Percentiles rank a stretch among this genome's conserved stretches.
These are phyloP conservation scores for Cochlearia excelsa DNA, from an alignment of 345 rosid species.

Conservation along the genomic window DNA sequence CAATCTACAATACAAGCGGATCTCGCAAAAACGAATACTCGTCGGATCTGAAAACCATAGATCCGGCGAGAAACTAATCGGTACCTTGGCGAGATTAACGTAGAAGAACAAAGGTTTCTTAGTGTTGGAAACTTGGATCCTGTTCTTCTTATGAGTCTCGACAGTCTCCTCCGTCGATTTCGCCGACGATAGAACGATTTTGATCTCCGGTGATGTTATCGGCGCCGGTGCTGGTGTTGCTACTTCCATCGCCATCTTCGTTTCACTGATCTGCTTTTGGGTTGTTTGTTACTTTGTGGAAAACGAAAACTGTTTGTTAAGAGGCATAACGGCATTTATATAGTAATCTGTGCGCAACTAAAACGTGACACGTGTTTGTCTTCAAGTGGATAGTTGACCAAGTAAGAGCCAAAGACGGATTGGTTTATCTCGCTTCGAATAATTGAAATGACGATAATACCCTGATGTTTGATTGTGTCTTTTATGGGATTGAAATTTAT, in stretches of 20 bases:
- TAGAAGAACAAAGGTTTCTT: constrained; percentile 67
- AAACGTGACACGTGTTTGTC: constrained; percentile 26
- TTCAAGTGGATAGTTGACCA: constrained; percentile 28
- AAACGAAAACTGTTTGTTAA: constrained; percentile 29
- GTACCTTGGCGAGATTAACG: constrained; percentile 63
- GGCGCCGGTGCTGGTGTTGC: constrained; percentile 41
- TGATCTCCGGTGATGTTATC: constrained; percentile 31
- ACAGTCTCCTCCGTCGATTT: not conserved
- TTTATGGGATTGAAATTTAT: constrained; percentile 2
- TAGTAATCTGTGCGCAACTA: constrained; percentile 19
- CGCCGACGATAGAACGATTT: constrained; percentile 23
- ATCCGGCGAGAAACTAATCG: not conserved
- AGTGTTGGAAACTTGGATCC: constrained; percentile 66
- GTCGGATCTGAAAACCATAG: constrained; percentile 1
- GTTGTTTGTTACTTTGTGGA: constrained; percentile 3
- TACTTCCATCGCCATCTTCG: constrained; percentile 39
- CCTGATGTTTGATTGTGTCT: constrained; percentile 1
- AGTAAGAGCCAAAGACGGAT: constrained; percentile 37
- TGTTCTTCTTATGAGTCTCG: constrained; percentile 54
- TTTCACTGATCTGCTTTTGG: constrained; percentile 14
- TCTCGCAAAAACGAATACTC: not conserved
- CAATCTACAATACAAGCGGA: not conserved
- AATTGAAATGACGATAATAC: constrained; percentile 2
- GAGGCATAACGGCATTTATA: constrained; percentile 32
- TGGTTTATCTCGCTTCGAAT: constrained; percentile 20